Base-by-base conservation (phyloP, 2,329 filamentous ascomycete genomes). In the Magnaporthiopsis incrustans region DNA sequence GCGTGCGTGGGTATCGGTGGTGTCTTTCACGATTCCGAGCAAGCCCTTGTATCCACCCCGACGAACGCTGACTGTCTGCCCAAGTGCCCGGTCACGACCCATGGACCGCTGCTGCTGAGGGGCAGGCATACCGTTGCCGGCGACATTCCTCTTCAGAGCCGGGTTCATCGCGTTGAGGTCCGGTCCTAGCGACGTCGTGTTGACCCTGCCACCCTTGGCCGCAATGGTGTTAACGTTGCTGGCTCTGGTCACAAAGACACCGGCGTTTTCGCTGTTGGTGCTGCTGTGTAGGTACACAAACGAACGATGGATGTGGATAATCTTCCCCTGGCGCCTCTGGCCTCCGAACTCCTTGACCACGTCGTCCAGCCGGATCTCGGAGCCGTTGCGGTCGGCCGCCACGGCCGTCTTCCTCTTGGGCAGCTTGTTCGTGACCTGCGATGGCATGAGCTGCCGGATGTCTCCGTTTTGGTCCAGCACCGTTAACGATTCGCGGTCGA, bases 141-240 rank as follows among this genome's bases (percentile, higher is more conserved):
- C 79, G 2, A 76, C 83, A 56, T 82, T 82, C 57, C 88, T 84
- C 78, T 91, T 90, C 69, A 96, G 77, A 0, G 92, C 92, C 50
- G 95, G 94, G 73, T 98, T 98, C 91, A 99, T 95, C 67, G 92
- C 85, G 59, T 85, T 89, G 64, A 98, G 81, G 76, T 98, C 94
- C 1, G 91, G 90, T 0, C 90, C 87, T n/a, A 78, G 72, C 5
- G 77, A 73, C 14, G 81, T 77, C 32, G 82, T 80, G 65, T 82
- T 89, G 65, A 92, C 82, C 67, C 92, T 86, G 33, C 92, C 93
- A 69, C 93, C 94, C 79, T 97, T 97, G 57, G 94, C 93, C n/a
- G 93, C 92, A 50, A 97, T 87, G 0, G 93, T 97, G 62, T 89
- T 88, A 66, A 99, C 90, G 72, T 92, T 96, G 70, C 85, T 89